phyloP scores from a whole-genome alignment of 1,139 yeast species.

The Geotrichum carabidarum region DNA sequence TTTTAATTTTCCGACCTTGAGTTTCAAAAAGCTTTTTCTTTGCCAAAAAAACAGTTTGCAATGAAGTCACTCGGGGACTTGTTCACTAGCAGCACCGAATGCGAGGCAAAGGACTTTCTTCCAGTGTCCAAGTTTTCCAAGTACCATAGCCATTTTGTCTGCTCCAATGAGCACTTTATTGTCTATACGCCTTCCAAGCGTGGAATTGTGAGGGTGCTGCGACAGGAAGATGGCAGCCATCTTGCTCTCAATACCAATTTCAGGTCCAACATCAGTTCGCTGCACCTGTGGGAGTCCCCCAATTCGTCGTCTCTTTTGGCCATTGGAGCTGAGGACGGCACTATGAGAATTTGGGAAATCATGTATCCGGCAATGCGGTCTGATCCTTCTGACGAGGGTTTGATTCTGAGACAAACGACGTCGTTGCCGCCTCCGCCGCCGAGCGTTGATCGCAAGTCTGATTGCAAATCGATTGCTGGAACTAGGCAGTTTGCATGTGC shows the following conservation, averaged over 20 bases:
- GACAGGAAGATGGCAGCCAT: conserved; percentile 29
- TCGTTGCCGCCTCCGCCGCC: conserved; percentile 1
- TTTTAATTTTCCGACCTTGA: neutral
- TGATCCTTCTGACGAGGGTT: neutral
- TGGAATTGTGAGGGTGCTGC: conserved; percentile 28
- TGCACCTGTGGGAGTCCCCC: conserved; percentile 17
- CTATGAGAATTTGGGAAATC: conserved; percentile 14
- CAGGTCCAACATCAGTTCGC: conserved; percentile 9
- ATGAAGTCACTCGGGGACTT: neutral
- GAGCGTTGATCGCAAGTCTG: neutral
- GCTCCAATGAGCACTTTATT: conserved; percentile 33
- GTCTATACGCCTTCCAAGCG: conserved; percentile 32
- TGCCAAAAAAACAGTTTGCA: too few relatives aligned
- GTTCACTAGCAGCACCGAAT: conserved; percentile 4
- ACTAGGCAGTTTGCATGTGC: conserved; percentile 12
- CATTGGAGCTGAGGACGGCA: conserved; percentile 13
- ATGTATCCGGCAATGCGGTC: neutral
- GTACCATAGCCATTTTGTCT: conserved; percentile 29
- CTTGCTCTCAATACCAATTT: conserved; percentile 20
- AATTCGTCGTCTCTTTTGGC: conserved; percentile 14
- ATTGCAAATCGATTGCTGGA: conserved; percentile 15
- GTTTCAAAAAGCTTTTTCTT: too few relatives aligned
- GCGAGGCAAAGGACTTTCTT: conserved; percentile 20
- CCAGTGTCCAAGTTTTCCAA: conserved; percentile 27
- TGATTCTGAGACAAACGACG: conserved; percentile 6